A percentile compares a stretch with the other conserved stretches of the same genome.
phyloP scores from a whole-genome alignment of 257 asterid species.

The Misopates orontium region DNA sequence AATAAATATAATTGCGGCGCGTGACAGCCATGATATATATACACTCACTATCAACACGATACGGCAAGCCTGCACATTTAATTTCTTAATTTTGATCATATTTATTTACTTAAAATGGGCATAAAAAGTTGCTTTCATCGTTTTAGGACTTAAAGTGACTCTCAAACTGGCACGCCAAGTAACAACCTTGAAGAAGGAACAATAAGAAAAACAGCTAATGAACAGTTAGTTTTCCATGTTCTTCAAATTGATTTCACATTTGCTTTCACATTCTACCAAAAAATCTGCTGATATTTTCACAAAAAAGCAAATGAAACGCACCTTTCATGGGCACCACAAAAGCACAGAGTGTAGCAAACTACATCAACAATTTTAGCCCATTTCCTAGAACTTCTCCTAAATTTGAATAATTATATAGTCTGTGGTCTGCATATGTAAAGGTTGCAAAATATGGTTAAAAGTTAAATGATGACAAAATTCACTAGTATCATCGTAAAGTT shows the following conservation, averaged over 20 bases:
- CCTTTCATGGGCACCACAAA: slow-evolving; percentile 36
- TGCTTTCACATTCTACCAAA: background rate
- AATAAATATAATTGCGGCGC: no score
- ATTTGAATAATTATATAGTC: background rate
- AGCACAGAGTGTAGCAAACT: slow-evolving; percentile 1
- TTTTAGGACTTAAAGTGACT: no score
- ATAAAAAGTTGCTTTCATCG: no score
- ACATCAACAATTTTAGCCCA: slow-evolving; percentile 6
- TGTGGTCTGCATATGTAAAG: no score
- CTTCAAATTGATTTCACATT: slow-evolving; percentile 11
- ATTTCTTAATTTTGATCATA: no score
- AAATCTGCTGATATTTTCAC: slow-evolving; percentile 6
- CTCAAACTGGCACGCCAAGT: background rate
- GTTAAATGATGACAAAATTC: no score
- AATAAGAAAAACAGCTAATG: background rate
- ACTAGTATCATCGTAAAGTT: no score
- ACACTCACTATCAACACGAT: no score
- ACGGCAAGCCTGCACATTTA: no score
- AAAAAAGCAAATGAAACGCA: slow-evolving; percentile 34
- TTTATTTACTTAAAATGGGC: no score
- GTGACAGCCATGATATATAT: no score
- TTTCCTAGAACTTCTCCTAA: background rate
- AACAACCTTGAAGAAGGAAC: background rate
- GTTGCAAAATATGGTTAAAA: no score
- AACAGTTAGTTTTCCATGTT: slow-evolving; percentile 4